These are phyloP conservation scores for Vitis labrusca DNA, from an alignment of 164 flowering plant species.

Conservation along the genomic window DNA sequence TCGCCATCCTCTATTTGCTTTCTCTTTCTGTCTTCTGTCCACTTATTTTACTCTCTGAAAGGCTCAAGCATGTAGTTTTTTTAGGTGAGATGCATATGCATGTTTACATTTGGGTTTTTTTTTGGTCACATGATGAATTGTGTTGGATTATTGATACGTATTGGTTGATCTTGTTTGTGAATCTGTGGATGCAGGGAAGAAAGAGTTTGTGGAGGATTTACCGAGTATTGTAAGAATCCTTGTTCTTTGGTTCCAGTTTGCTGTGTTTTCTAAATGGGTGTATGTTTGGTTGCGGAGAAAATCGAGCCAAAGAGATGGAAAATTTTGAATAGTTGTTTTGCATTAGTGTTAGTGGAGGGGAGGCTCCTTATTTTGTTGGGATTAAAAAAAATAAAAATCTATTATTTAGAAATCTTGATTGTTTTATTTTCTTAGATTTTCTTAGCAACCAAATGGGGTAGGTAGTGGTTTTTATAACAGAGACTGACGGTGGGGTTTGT, in stretches of 20 bases:
- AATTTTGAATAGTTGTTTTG: neutral
- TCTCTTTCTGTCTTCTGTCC: conserved; percentile 63
- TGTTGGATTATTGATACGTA: neutral
- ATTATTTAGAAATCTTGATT: neutral
- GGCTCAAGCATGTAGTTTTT: conserved; percentile 26
- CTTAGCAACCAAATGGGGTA: neutral
- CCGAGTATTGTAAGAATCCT: conserved; percentile 47
- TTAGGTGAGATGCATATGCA: neutral
- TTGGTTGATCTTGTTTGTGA: conserved; percentile 5
- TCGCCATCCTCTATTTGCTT: conserved; percentile 69
- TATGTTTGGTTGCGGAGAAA: conserved; percentile 5
- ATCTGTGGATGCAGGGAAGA: conserved; percentile 38
- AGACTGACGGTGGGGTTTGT: neutral
- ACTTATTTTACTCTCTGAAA: conserved; percentile 48
- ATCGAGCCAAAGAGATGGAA: neutral
- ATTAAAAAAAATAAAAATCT: neutral
- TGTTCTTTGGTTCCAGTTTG: neutral
- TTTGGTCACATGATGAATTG: neutral
- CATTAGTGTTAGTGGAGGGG: neutral
- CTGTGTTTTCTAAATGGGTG: conserved; percentile 1
- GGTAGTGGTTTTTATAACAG: neutral
- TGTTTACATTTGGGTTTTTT: neutral
- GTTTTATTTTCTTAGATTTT: neutral
- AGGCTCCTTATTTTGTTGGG: neutral
- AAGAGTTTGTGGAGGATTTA: conserved; percentile 49